Conservation (phyloP, 2,329 filamentous ascomycete species). For the Xylariaceae sp. region DNA sequence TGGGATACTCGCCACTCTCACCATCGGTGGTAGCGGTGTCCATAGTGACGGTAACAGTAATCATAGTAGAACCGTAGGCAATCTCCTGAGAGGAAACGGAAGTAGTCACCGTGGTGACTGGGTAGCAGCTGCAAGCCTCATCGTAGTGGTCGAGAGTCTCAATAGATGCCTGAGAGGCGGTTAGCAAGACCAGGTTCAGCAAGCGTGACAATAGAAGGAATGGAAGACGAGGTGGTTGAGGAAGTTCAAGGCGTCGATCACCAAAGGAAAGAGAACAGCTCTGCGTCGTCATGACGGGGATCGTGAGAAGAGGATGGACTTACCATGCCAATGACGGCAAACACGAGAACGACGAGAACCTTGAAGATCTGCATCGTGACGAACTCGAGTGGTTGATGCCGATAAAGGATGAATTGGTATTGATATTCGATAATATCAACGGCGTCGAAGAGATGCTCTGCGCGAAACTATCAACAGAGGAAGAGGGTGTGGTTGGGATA, state of each 20-base stretch:
- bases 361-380: slow-evolving; percentile 31
- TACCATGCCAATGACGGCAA: slow-evolving; percentile 28
- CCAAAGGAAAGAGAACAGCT: neutral
- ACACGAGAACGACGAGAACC: slow-evolving; percentile 21
- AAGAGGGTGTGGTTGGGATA: neutral
- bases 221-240: neutral
- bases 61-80: slow-evolving; percentile 5
- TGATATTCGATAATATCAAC: neutral
- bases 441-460: slow-evolving; percentile 1
- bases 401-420: slow-evolving; percentile 3
- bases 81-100: slow-evolving; percentile 12
- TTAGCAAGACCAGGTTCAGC: neutral
- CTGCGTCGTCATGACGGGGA: neutral
- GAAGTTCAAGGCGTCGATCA: neutral
- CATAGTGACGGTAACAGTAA: slow-evolving; percentile 16
- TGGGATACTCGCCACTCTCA: slow-evolving; percentile 11
- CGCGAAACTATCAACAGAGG: neutral
- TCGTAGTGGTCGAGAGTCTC: slow-evolving; percentile 18
- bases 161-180: slow-evolving; percentile 16
- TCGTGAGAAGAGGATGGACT: slow-evolving; percentile 12
- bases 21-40: slow-evolving; percentile 2
- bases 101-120: slow-evolving; percentile 18
- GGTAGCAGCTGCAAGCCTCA: slow-evolving; percentile 23
- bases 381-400: neutral
- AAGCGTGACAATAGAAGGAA: neutral